Conservation (phyloP, 495 filamentous ascomycete genomes). For the Bacidia gigantensis region DNA sequence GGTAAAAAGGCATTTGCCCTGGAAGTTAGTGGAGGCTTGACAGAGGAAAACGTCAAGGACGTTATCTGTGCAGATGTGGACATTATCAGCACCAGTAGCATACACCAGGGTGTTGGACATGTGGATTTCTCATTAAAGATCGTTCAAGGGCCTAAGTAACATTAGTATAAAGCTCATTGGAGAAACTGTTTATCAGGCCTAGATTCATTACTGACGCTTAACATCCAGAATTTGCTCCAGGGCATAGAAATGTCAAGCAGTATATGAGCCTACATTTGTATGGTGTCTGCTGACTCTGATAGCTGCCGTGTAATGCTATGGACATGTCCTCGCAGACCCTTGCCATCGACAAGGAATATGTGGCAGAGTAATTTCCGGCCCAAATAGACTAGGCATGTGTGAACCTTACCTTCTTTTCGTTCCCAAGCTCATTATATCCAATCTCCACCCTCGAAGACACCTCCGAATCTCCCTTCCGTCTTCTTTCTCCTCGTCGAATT, state of each 20-base stretch:
- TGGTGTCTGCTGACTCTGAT: too few relatives aligned
- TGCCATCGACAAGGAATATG: too few relatives aligned
- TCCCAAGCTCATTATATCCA: neutral
- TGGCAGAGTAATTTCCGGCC: too few relatives aligned
- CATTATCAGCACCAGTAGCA: conserved; percentile 87
- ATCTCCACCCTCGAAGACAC: neutral
- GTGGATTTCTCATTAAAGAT: conserved; percentile 97
- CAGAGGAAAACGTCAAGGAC: conserved; percentile 60
- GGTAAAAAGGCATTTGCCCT: conserved; percentile 48
- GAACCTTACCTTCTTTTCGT: neutral
- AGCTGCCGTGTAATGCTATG: too few relatives aligned
- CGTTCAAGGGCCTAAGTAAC: conserved; percentile 5
- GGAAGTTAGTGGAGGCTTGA: conserved; percentile 87
- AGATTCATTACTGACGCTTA: neutral
- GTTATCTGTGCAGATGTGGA: conserved; percentile 86
- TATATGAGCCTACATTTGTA: too few relatives aligned
- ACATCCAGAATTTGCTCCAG: neutral
- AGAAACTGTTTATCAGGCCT: neutral
- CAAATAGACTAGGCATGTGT: neutral
- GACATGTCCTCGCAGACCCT: too few relatives aligned
- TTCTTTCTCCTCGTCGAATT: conserved; percentile 52
- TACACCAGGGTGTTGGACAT: conserved; percentile 87
- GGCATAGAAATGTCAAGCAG: neutral
- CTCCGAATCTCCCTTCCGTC: conserved; percentile 31
- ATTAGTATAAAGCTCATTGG: neutral